A percentile compares a stretch with the other conserved stretches of the same genome.
phyloP scores from a whole-genome alignment of 495 filamentous ascomycete genomes.

The Aspergillus sclerotioniger region DNA sequence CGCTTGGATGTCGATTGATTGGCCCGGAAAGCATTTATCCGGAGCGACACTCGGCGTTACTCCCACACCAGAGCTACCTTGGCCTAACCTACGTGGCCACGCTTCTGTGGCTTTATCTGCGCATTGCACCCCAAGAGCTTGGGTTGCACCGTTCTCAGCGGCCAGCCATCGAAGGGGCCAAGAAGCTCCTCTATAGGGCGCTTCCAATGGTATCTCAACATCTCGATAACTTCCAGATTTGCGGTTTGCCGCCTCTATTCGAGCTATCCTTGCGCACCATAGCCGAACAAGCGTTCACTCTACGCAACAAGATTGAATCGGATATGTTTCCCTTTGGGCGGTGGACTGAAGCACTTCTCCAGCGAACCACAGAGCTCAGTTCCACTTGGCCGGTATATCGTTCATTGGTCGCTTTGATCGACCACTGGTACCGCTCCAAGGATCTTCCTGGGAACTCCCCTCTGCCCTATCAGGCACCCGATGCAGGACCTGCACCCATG shows the following conservation, averaged over 20 bases:
- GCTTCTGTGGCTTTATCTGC: constrained; percentile 44
- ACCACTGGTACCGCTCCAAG: constrained; percentile 32
- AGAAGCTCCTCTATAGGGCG: constrained; percentile 44
- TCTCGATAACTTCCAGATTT: constrained; percentile 45
- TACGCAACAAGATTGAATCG: constrained; percentile 34
- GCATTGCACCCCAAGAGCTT: constrained; percentile 35
- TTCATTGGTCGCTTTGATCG: constrained; percentile 32
- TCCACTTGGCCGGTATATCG: constrained; percentile 41
- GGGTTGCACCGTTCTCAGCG: constrained; percentile 36
- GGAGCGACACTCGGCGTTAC: constrained; percentile 41
- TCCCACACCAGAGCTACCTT: constrained; percentile 51
- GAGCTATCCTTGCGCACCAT: constrained; percentile 43
- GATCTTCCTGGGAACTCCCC: constrained; percentile 15
- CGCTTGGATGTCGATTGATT: constrained; percentile 43
- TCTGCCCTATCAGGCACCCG: constrained; percentile 11
- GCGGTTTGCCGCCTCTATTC: constrained; percentile 48
- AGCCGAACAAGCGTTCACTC: constrained; percentile 33
- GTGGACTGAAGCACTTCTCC: constrained; percentile 40
- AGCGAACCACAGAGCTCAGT: constrained; percentile 28
- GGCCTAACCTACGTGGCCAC: constrained; percentile 47
- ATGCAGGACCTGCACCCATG: constrained; percentile 6
- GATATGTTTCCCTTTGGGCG: constrained; percentile 38
- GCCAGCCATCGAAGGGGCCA: constrained; percentile 41
- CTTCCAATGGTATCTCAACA: constrained; percentile 46
- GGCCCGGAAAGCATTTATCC: constrained; percentile 42